Evolutionary conservation across 2,329 filamentous ascomycete genomes (phyloP), one percentile per base, ranked within the genome.

Genomic region (Neobulgaria alba): DNA sequence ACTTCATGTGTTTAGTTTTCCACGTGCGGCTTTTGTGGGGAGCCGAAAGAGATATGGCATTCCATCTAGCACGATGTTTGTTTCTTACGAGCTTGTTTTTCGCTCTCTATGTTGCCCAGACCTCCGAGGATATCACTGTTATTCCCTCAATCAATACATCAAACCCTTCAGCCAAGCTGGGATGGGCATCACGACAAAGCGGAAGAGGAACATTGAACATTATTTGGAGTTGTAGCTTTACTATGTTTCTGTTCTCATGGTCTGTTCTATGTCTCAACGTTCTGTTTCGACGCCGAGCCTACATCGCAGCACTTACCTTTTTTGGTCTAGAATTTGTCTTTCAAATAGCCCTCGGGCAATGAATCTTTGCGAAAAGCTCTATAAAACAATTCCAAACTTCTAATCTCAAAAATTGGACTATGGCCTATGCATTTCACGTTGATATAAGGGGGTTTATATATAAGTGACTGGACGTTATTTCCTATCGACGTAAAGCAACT

Each of bases 211-310:
- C 60, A 2, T 47, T 63, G 16, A 62, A 66, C 37, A 65, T 69
- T 23, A 41, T 68, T 1, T 64, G 56, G 51, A 59, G 57, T 17
- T 65, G 61, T 38, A 33, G 53, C 2, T 37, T 64, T 15, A 70
- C 67, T 1, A 64, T 67, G 7, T 51, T 65, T 4, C 56, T 69
- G 0, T 68, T 64, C 46, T 59, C 53, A 20, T 68, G 64, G 62
- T 59, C 63, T 3, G 52, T 59, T 3, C 54, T 67, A 3, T 62
- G 60, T 43, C 59, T 64, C 4, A 66, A 68, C 30, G 49, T 64
- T 3, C 57, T 60, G 0, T 50, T 61, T 15, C 20, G 52, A 3
- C 59, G 63, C 37, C 63, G 61, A 43, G 29, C 58, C 7, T 54
- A 58, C 17, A 51, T 65, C 29, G 58, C 63, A 19, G 39, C 52